Evolutionary conservation across 192 early-diverging fungal genomes (phyloP).

Genomic region (Entomortierella lignicola): DNA sequence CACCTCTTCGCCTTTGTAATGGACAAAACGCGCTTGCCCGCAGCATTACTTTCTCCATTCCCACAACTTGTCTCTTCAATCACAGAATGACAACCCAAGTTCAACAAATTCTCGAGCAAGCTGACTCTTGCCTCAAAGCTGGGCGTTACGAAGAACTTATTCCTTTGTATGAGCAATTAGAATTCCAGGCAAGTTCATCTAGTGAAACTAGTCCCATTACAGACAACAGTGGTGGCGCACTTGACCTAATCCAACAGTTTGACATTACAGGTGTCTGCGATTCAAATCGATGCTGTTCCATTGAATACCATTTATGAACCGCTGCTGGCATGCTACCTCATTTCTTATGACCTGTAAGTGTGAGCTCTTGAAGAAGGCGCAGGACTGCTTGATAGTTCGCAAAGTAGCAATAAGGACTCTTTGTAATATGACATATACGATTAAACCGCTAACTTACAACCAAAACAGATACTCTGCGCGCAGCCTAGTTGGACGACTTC

Average conservation of each 20-base stretch:
- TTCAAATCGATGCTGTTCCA: slow-evolving; percentile 48
- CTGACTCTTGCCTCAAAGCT: slow-evolving; percentile 33
- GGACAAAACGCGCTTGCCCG: too few species aligned
- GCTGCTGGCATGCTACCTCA: slow-evolving; percentile 35
- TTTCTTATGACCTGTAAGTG: slow-evolving; percentile 49
- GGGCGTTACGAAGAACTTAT: slow-evolving; percentile 50
- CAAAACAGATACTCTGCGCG: slow-evolving; percentile 34
- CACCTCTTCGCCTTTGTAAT: too few species aligned
- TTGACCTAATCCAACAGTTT: not conserved
- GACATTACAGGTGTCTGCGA: slow-evolving; percentile 29
- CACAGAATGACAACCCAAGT: slow-evolving; percentile 15
- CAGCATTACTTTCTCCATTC: not conserved
- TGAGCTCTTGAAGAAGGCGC: not conserved
- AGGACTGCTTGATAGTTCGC: not conserved
- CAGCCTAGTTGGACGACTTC: slow-evolving; percentile 31
- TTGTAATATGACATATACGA: not conserved
- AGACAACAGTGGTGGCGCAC: not conserved
- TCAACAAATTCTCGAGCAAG: slow-evolving; percentile 35
- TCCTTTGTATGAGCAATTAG: slow-evolving; percentile 48
- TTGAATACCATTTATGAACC: slow-evolving; percentile 49
- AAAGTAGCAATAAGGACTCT: too few species aligned
- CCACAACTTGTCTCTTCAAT: not conserved
- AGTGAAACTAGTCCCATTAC: not conserved
- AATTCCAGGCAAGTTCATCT: slow-evolving; percentile 32
- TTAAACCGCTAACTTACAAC: not conserved